A percentile compares a stretch with the other conserved stretches of the same genome.
Evolutionary conservation across 345 rosid genomes (phyloP).

Genomic region (Cardamine occulta): DNA sequence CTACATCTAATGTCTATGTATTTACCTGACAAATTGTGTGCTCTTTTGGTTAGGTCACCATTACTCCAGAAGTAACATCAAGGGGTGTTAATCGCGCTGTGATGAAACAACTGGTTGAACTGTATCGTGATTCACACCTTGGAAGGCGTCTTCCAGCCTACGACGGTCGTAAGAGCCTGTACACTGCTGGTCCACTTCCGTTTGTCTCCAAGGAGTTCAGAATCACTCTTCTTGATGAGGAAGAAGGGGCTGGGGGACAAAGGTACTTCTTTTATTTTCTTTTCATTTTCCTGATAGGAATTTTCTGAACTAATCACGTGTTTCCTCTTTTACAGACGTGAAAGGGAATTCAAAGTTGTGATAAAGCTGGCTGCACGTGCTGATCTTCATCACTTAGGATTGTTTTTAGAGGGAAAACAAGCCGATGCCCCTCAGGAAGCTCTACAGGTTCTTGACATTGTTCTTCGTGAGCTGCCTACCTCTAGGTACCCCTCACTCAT

Average conservation of each 20-base stretch:
- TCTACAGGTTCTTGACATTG: conserved; percentile 98
- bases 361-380: conserved; percentile 90
- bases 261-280: conserved; percentile 49
- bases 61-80: conserved; percentile 77
- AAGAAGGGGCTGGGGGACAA: conserved; percentile 75
- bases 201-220: conserved; percentile 74
- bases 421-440: conserved; percentile 98
- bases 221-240: conserved; percentile 75
- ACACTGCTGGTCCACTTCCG: conserved; percentile 93
- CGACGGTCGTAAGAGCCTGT: conserved; percentile 91
- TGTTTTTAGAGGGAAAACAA: conserved; percentile 83
- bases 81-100: conserved; percentile 89
- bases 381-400: conserved; percentile 83
- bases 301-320: not conserved
- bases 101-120: conserved; percentile 65
- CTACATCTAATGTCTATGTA: not conserved
- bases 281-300: not conserved
- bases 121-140: conserved; percentile 75
- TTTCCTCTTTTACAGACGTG: conserved; percentile 57
- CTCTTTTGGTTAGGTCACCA: conserved; percentile 60
- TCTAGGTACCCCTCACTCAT: conserved; percentile 49
- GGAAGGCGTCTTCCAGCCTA: conserved; percentile 94
- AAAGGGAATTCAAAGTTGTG: conserved; percentile 70
- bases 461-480: conserved; percentile 92
- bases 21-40: conserved; percentile 7